A percentile compares a stretch with the other conserved stretches of the same genome.
These are phyloP conservation scores for Vitis amurensis DNA, from an alignment of 164 flowering plant genomes.

Conservation along the genomic window DNA sequence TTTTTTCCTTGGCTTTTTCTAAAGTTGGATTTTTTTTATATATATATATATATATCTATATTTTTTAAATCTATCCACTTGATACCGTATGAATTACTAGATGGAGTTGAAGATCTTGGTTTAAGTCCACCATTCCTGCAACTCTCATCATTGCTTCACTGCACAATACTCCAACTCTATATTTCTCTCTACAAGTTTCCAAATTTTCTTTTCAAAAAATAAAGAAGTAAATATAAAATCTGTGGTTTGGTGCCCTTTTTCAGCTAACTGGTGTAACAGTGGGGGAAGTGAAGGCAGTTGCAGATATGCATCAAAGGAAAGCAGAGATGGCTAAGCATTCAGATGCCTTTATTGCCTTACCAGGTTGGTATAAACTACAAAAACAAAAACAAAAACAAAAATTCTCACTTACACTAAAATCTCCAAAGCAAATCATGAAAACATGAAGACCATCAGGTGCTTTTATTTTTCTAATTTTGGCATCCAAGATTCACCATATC, in stretches of 20 bases:
- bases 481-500: conserved; percentile 1
- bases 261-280: conserved; percentile 98
- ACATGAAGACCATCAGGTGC: not conserved
- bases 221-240: not conserved
- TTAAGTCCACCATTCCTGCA: conserved; percentile 31
- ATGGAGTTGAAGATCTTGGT: conserved; percentile 18
- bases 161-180: conserved; percentile 32
- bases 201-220: conserved; percentile 11
- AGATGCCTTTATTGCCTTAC: conserved; percentile 98
- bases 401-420: conserved; percentile 10
- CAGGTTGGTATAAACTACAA: conserved; percentile 59
- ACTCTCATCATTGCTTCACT: conserved; percentile 60
- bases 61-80: conserved; percentile 1
- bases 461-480: conserved; percentile 18
- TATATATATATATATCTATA: no score
- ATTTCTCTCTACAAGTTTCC: conserved; percentile 15
- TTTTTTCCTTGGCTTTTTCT: conserved; percentile 28
- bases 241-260: conserved; percentile 32
- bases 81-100: conserved; percentile 16
- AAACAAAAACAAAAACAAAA: no score
- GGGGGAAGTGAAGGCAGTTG: conserved; percentile 98
- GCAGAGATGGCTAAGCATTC: conserved; percentile 99
- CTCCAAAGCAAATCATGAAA: conserved; percentile 8
- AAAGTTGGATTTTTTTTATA: not conserved
- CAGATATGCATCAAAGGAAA: conserved; percentile 99